A percentile compares a stretch with the other conserved stretches of the same genome.
These are phyloP conservation scores for Tephrocybe rancida DNA, from an alignment of 768 basidiomycete genomes.

Conservation along the genomic window DNA sequence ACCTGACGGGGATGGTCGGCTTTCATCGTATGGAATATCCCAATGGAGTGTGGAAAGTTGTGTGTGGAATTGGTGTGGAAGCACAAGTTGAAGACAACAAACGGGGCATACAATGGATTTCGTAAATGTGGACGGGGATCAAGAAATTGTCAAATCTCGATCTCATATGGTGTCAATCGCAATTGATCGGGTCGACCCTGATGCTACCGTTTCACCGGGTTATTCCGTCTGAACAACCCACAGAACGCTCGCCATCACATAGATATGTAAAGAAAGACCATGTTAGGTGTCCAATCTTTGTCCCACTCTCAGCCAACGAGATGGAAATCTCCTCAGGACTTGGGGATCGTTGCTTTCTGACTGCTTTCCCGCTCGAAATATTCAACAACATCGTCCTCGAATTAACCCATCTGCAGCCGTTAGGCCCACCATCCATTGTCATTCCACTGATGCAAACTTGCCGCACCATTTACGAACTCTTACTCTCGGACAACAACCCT, in stretches of 20 bases:
- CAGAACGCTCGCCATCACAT: background rate
- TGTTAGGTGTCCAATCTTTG: background rate
- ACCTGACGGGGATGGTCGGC: background rate
- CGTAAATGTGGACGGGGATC: background rate
- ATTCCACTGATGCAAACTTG: constrained; percentile 51
- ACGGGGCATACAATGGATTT: no score
- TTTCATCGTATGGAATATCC: background rate
- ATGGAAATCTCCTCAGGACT: background rate
- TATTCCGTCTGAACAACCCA: constrained; percentile 1
- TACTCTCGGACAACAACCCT: constrained; percentile 30
- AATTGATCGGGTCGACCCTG: background rate
- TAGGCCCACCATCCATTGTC: constrained; percentile 50
- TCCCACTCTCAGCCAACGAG: background rate
- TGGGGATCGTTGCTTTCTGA: background rate
- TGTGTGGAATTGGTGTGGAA: no score
- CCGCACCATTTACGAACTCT: constrained; percentile 35
- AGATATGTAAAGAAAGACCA: background rate
- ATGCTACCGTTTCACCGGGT: constrained; percentile 2
- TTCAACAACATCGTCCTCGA: constrained; percentile 49
- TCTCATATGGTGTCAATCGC: background rate
- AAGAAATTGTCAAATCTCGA: background rate
- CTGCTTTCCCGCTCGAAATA: constrained; percentile 8
- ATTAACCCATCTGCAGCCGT: constrained; percentile 38
- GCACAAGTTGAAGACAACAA: background rate
- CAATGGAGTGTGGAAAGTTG: no score